phyloP scores from a whole-genome alignment of 208 protist genomes.

The Crithidia expoeki region DNA sequence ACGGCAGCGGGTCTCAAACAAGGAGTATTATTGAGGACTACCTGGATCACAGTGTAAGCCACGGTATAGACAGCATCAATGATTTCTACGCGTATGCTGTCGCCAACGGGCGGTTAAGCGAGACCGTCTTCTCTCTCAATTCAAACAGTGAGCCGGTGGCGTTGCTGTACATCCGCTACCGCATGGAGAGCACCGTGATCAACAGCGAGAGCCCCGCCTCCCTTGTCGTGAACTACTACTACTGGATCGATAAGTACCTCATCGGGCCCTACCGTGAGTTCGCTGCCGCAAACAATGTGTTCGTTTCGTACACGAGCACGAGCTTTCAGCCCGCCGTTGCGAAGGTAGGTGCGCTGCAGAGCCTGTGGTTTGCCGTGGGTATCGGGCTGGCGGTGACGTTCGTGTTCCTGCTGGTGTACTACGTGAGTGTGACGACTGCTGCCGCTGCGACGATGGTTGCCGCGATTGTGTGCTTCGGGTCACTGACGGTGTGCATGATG shows the following conservation, averaged over 20 bases:
- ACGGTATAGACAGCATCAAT: background rate
- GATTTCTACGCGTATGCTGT: background rate
- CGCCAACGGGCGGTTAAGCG: background rate
- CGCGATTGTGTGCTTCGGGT: slow-evolving; percentile 48
- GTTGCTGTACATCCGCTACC: background rate
- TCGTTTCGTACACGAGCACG: slow-evolving; percentile 30
- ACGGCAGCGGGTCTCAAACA: slow-evolving; percentile 13
- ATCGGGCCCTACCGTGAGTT: slow-evolving; percentile 2
- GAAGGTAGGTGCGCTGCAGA: slow-evolving; percentile 33
- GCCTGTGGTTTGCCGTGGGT: slow-evolving; percentile 49
- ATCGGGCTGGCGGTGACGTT: slow-evolving; percentile 50
- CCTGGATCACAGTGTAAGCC: too few relatives aligned
- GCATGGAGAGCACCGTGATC: background rate
- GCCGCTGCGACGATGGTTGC: slow-evolving; percentile 34
- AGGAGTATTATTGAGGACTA: too few relatives aligned
- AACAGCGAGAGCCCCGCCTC: slow-evolving; percentile 12
- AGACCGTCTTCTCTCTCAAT: background rate
- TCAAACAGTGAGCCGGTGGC: background rate
- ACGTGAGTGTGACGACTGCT: slow-evolving; percentile 41
- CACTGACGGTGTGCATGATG: slow-evolving; percentile 40
- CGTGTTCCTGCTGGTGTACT: slow-evolving; percentile 44
- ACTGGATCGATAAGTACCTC: slow-evolving; percentile 7
- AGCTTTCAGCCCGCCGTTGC: slow-evolving; percentile 31
- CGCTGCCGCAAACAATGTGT: background rate
- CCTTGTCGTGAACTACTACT: slow-evolving; percentile 21